phyloP scores from a whole-genome alignment of 371 early-diverging fungal species.

The Zancudomyces culisetae region DNA sequence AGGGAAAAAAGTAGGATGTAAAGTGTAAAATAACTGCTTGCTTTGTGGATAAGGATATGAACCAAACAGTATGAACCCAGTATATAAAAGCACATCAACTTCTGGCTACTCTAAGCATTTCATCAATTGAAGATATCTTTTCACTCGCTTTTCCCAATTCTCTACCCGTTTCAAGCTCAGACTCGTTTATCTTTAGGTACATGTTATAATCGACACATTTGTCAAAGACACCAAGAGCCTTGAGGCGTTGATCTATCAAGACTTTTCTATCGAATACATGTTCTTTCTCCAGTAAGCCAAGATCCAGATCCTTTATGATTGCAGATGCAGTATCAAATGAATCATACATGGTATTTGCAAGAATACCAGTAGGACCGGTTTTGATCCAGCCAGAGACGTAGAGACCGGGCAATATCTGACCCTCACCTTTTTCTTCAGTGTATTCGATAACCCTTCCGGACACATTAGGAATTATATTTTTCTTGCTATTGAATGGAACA shows the following conservation, averaged over 20 bases:
- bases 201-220: constrained; percentile 36
- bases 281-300: constrained; percentile 11
- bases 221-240: constrained; percentile 8
- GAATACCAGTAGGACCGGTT: constrained; percentile 82
- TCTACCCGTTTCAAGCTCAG: constrained; percentile 46
- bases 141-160: constrained; percentile 58
- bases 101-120: constrained; percentile 34
- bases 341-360: constrained; percentile 86
- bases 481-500: constrained; percentile 52
- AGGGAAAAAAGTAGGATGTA: too few species aligned
- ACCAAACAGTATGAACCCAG: too few species aligned
- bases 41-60: too few species aligned
- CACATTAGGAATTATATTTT: constrained; percentile 53
- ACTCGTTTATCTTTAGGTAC: constrained; percentile 65
- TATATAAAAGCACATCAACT: too few species aligned
- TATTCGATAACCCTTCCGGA: constrained; percentile 48
- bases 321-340: constrained; percentile 76
- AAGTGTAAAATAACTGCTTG: too few species aligned
- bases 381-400: constrained; percentile 92
- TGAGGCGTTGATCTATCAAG: constrained; percentile 10
- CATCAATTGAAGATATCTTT: constrained; percentile 41
- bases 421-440: neutral
- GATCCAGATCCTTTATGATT: constrained; percentile 36
- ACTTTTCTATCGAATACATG: neutral
- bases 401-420: constrained; percentile 29